phyloP scores from a whole-genome alignment of 2,329 filamentous ascomycete genomes.

The Ascochyta lentis region DNA sequence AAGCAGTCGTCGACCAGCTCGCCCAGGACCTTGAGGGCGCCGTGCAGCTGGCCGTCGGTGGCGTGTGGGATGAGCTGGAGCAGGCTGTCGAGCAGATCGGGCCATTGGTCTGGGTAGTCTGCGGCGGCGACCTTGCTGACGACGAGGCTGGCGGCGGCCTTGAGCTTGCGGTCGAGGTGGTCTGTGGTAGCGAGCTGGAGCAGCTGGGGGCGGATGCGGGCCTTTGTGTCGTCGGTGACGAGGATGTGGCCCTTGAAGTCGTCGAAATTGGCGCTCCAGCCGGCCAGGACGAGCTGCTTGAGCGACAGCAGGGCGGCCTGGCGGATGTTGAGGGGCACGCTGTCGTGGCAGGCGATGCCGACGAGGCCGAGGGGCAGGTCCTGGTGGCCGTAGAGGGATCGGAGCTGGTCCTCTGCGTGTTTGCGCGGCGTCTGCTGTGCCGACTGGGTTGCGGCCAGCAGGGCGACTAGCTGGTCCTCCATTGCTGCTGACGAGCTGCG shows the following conservation, averaged over 20 bases:
- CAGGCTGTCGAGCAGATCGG: conserved; percentile 81
- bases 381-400: conserved; percentile 69
- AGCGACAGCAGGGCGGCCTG: conserved; percentile 83
- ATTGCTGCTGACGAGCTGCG: conserved; percentile 56
- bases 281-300: conserved; percentile 80
- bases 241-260: conserved; percentile 72
- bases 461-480: conserved; percentile 90
- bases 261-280: conserved; percentile 81
- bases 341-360: conserved; percentile 78
- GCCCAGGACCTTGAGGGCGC: conserved; percentile 83
- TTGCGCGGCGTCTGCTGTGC: conserved; percentile 77
- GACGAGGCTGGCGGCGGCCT: conserved; percentile 83
- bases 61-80: conserved; percentile 78
- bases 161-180: conserved; percentile 80
- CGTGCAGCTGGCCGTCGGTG: conserved; percentile 81
- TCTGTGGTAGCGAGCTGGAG: conserved; percentile 79
- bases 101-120: conserved; percentile 96
- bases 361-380: conserved; percentile 81
- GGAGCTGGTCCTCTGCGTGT: conserved; percentile 83
- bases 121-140: conserved; percentile 93
- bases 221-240: conserved; percentile 76
- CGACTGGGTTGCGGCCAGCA: conserved; percentile 87
- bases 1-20: conserved; percentile 94
- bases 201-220: conserved; percentile 73
- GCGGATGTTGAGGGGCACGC: conserved; percentile 75